phyloP scores from a whole-genome alignment of 2,329 filamentous ascomycete species.

The Diaporthe australafricana region DNA sequence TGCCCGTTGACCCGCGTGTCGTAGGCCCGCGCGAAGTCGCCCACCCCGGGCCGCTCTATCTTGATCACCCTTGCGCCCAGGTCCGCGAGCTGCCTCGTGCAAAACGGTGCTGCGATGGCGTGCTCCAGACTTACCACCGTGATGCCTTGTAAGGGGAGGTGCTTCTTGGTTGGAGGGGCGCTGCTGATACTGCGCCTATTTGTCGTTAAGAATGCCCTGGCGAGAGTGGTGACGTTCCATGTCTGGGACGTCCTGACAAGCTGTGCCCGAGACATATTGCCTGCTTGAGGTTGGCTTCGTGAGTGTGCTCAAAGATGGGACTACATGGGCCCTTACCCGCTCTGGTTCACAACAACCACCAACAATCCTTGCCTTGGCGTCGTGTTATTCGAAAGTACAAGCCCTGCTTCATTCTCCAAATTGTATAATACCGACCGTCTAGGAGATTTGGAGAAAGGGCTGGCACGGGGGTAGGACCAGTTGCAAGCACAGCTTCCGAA shows the following conservation, averaged over 20 bases:
- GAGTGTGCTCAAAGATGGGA: not conserved
- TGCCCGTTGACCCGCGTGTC: slow-evolving; percentile 62
- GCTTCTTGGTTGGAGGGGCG: not conserved
- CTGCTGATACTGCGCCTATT: not conserved
- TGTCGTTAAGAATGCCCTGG: not conserved
- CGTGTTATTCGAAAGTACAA: no score
- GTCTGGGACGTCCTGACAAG: not conserved
- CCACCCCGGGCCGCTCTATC: slow-evolving; percentile 61
- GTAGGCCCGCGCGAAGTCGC: slow-evolving; percentile 65
- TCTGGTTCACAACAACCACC: not conserved
- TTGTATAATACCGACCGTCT: not conserved
- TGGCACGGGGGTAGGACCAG: not conserved
- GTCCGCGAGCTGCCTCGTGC: slow-evolving; percentile 65
- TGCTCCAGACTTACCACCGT: slow-evolving; percentile 66
- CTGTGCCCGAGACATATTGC: slow-evolving; percentile 15
- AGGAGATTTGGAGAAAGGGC: not conserved
- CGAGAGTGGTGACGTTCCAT: not conserved
- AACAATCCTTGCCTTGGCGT: not conserved
- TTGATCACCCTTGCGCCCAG: slow-evolving; percentile 67
- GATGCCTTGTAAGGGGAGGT: slow-evolving; percentile 50
- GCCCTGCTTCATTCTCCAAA: not conserved
- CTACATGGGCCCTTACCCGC: not conserved
- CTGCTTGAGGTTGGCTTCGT: not conserved
- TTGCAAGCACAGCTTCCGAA: not conserved
- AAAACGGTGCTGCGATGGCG: slow-evolving; percentile 66